Conservation (phyloP, 768 basidiomycete genomes). For the Paxillus involutus region DNA sequence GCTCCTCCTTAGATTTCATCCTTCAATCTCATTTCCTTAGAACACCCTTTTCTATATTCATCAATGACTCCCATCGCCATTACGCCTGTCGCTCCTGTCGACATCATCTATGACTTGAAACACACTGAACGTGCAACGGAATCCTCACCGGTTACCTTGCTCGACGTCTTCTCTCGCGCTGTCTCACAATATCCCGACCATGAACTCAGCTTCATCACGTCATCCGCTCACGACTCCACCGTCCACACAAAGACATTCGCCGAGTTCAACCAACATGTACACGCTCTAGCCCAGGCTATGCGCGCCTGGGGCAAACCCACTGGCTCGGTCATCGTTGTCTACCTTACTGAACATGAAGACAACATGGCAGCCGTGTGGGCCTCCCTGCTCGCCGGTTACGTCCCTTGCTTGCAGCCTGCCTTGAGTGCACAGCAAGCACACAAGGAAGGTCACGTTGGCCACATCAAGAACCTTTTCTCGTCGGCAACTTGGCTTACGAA, state of each 20-base stretch:
- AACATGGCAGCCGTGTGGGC: constrained; percentile 35
- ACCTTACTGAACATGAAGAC: constrained; percentile 34
- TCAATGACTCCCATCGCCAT: constrained; percentile 10
- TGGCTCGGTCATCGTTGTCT: constrained; percentile 27
- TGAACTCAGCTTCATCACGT: constrained; percentile 27
- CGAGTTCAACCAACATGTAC: constrained; percentile 15
- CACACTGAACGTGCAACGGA: constrained; percentile 4
- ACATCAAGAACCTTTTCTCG: constrained; percentile 29
- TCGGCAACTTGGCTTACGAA: constrained; percentile 33
- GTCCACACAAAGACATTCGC: constrained; percentile 25
- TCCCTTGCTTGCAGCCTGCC: constrained; percentile 33
- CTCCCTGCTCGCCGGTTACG: constrained; percentile 29
- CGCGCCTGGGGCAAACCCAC: constrained; percentile 22
- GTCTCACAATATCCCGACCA: constrained; percentile 20
- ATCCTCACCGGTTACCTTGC: constrained; percentile 15
- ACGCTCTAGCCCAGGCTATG: constrained; percentile 21
- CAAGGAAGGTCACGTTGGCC: constrained; percentile 28
- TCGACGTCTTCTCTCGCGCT: constrained; percentile 23
- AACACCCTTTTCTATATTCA: background rate
- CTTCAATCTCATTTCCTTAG: background rate
- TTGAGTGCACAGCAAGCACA: constrained; percentile 33
- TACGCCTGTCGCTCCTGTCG: constrained; percentile 8
- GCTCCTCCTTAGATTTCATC: constrained; percentile 1
- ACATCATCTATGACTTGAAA: constrained; percentile 13
- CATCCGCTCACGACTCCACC: constrained; percentile 29